Conservation (phyloP, 495 filamentous ascomycete genomes). For the Penicillium ochrochloron region DNA sequence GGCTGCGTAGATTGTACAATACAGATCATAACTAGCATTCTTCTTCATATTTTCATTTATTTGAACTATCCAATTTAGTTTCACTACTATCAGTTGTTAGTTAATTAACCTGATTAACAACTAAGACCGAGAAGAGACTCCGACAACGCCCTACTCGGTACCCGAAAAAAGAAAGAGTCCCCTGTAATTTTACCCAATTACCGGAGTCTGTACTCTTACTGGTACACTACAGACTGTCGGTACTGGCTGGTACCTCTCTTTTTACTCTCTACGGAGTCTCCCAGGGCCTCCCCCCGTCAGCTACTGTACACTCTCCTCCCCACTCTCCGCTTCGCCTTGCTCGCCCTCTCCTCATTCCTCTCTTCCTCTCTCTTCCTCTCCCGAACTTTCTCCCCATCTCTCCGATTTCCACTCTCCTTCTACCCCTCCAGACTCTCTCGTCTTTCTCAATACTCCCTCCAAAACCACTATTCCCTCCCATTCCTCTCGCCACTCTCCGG, state of each 20-base stretch:
- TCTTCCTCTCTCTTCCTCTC: conserved; percentile 16
- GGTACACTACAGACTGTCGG: background rate
- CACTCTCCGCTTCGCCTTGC: conserved; percentile 36
- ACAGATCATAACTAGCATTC: background rate
- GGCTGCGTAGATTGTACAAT: background rate
- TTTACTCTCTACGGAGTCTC: background rate
- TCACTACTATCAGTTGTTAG: too few species aligned
- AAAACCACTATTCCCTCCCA: conserved; percentile 11
- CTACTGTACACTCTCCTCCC: conserved; percentile 27
- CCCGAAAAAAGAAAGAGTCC: conserved; percentile 15
- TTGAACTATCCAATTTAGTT: background rate
- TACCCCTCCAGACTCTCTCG: conserved; percentile 19
- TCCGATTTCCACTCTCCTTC: conserved; percentile 16
- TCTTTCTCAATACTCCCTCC: conserved; percentile 14
- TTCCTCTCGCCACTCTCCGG: conserved; percentile 25
- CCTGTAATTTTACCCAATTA: conserved; percentile 24
- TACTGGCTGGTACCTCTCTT: background rate
- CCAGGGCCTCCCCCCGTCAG: conserved; percentile 35
- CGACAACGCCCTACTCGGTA: background rate
- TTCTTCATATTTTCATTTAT: background rate
- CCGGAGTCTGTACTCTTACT: background rate
- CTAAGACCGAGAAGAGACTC: background rate
- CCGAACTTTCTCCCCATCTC: conserved; percentile 16
- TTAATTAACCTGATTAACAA: background rate
- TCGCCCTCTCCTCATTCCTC: conserved; percentile 23